A percentile compares a stretch with the other conserved stretches of the same genome.
phyloP scores from a whole-genome alignment of 1,284 basidiomycete species.

The Ceratobasidium sp. region DNA sequence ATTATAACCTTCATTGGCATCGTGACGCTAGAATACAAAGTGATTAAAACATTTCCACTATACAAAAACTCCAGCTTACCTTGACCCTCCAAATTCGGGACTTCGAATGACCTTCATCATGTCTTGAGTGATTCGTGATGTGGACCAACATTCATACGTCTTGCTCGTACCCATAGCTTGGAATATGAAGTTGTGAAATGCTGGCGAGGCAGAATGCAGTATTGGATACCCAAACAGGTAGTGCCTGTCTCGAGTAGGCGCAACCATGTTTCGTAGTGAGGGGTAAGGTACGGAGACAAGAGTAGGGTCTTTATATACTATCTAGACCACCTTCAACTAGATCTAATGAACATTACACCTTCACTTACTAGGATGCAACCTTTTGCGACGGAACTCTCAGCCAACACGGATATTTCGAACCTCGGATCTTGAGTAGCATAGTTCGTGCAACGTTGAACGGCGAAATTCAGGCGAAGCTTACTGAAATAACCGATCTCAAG shows the following conservation, averaged over 20 bases:
- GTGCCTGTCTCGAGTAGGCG: constrained; percentile 33
- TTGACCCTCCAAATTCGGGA: constrained; percentile 56
- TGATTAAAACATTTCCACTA: background rate
- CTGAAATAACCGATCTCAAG: background rate
- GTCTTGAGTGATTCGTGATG: constrained; percentile 56
- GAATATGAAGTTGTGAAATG: constrained; percentile 58
- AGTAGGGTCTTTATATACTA: background rate
- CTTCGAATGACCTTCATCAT: constrained; percentile 54
- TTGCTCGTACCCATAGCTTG: constrained; percentile 52
- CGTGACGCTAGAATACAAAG: constrained; percentile 53
- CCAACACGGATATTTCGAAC: constrained; percentile 38
- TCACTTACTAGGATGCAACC: background rate
- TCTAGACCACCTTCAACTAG: background rate
- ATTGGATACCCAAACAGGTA: constrained; percentile 56
- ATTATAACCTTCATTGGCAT: constrained; percentile 58
- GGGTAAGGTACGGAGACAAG: background rate
- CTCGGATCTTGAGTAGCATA: constrained; percentile 35
- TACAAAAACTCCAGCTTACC: background rate
- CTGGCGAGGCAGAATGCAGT: constrained; percentile 58
- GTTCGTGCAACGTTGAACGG: constrained; percentile 1
- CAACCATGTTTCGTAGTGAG: background rate
- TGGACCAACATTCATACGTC: constrained; percentile 56
- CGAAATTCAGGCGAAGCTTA: constrained; percentile 27
- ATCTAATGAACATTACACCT: background rate
- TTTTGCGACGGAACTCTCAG: background rate